phyloP scores from a whole-genome alignment of 1,139 yeast genomes.

The Ogataea hybrid region DNA sequence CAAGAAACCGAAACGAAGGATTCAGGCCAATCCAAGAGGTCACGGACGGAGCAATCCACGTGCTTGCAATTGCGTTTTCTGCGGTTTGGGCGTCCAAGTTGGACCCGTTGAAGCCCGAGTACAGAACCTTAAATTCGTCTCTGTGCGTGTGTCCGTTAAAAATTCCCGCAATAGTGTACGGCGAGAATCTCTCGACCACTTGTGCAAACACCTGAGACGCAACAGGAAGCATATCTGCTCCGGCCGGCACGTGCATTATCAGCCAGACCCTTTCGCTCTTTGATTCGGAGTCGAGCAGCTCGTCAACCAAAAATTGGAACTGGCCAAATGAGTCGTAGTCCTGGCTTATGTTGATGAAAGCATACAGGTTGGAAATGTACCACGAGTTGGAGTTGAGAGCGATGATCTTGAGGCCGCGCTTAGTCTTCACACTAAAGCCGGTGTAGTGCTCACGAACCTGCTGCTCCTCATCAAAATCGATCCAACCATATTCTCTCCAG shows the following conservation, averaged over 20 bases:
- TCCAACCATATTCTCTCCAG: constrained; percentile 52
- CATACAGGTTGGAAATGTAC: constrained; percentile 63
- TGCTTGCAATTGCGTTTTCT: constrained; percentile 49
- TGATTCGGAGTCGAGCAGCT: constrained; percentile 55
- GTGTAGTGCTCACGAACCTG: constrained; percentile 51
- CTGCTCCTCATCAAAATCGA: constrained; percentile 34
- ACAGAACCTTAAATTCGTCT: constrained; percentile 63
- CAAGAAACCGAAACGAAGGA: constrained; percentile 73
- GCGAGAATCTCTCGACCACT: constrained; percentile 65
- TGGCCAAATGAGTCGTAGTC: constrained; percentile 65
- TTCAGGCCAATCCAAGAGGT: constrained; percentile 60
- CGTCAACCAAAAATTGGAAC: constrained; percentile 59
- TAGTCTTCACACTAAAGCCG: constrained; percentile 58
- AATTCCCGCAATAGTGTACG: constrained; percentile 63
- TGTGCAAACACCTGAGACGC: constrained; percentile 56
- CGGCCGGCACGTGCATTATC: constrained; percentile 65
- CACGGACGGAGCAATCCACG: constrained; percentile 66
- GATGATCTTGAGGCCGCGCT: constrained; percentile 58
- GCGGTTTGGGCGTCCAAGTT: constrained; percentile 33
- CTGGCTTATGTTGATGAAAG: constrained; percentile 49
- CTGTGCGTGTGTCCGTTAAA: constrained; percentile 74
- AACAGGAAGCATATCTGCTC: constrained; percentile 61
- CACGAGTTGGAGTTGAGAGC: constrained; percentile 67
- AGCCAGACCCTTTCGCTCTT: constrained; percentile 67
- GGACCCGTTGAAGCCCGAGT: constrained; percentile 32